phyloP scores from a whole-genome alignment of 306 rosid genomes.

The Ormosia emarginata region DNA sequence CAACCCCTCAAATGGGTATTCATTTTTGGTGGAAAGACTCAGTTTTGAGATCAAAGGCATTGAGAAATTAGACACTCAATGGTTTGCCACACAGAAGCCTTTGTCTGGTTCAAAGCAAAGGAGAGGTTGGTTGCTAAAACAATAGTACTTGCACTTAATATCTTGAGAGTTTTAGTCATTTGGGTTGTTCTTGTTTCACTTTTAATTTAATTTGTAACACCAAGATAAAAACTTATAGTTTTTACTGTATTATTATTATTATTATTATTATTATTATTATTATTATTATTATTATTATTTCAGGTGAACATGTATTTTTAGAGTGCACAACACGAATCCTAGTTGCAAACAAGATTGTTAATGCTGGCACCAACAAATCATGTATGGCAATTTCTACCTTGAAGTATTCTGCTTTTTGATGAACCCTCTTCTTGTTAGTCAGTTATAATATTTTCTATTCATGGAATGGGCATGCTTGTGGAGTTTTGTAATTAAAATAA shows the following conservation, averaged over 20 bases:
- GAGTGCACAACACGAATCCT: slow-evolving; percentile 59
- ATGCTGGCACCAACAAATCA: slow-evolving; percentile 70
- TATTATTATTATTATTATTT: neutral
- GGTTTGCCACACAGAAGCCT: slow-evolving; percentile 90
- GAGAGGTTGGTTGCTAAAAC: slow-evolving; percentile 46
- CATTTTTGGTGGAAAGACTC: slow-evolving; percentile 74
- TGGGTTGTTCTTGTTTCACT: slow-evolving; percentile 7
- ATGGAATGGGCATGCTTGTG: neutral
- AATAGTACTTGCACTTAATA: neutral
- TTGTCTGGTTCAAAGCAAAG: slow-evolving; percentile 72
- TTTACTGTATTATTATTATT: neutral
- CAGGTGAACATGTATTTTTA: slow-evolving; percentile 81
- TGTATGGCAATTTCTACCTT: slow-evolving; percentile 49
- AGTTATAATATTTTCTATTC: neutral
- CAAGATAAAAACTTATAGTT: neutral
- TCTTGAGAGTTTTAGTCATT: neutral
- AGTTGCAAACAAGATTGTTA: slow-evolving; percentile 74
- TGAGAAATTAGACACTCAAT: slow-evolving; percentile 84
- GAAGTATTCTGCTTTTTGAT: neutral
- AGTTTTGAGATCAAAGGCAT: slow-evolving; percentile 81
- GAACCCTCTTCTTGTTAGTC: neutral
- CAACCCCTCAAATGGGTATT: slow-evolving; percentile 41
- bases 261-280: neutral
- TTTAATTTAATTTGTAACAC: neutral
- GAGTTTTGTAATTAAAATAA: neutral